Base-by-base conservation (phyloP, 164 flowering plant species). In the Vitis amurensis region DNA sequence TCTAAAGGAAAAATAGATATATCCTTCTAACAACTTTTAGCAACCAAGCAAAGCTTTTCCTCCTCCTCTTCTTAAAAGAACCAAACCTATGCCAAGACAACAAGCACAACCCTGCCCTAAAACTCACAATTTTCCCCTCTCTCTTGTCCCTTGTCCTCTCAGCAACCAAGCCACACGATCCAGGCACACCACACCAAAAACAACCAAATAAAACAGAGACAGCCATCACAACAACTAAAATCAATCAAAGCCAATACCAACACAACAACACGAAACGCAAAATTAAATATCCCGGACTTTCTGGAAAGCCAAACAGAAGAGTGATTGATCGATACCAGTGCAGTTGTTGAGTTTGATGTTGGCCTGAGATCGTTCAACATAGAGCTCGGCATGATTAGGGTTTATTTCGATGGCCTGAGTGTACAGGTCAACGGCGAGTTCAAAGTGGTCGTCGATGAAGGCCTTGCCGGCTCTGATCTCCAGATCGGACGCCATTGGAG, bases 351-450 rank as follows among this genome's bases (percentile, higher is more conserved):
- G 88, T 72, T 94, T 94, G 82, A 92, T 86, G 70, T 89, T 87
- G 81, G 94, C 93, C 81, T 94, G 98, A 55, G 98, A 91, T 1
- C 96, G 94, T 73, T 94, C 97, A 11, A 88, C 90, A 66, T 57
- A 88, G 59, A 94, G 90, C 48, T 85, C 87, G 29, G 96, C 82
- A 67, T 81, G 81, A 8, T 67, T 77, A 55, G 94, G 88, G 76
- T 71, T 82, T 50, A 86, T 60, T 8, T 59, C 69, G 44, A 92
- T 87, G 56, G 98, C 97, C 68, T 90, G 89, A 8, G 92, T 65
- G 76, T 89, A 90, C 11, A 94, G 87, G 59, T 90, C 96, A 47
- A 79, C 83, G 48, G 96, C 97, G 2, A 88, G 85, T 63, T 94
- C 91, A 76, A 89, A 94, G 76, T 90, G 81, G 68, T 94, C 98